These are phyloP conservation scores for Phytophthora meadii DNA, from an alignment of 352 stramenopile species.

Conservation along the genomic window DNA sequence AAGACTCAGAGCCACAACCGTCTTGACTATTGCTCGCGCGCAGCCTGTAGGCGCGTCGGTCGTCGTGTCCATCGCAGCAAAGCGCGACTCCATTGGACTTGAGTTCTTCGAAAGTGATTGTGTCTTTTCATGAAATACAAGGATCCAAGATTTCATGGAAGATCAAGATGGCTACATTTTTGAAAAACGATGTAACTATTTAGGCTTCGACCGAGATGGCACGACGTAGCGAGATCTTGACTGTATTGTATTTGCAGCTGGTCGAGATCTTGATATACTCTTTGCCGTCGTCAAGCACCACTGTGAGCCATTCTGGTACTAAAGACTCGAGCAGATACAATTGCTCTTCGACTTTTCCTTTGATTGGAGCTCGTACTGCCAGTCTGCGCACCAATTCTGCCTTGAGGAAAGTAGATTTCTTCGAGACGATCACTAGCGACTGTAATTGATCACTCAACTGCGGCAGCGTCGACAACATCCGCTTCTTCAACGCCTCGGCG, in stretches of 20 bases:
- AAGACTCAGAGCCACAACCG: conserved; percentile 35
- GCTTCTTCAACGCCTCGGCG: conserved; percentile 48
- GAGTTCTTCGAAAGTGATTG: conserved; percentile 25
- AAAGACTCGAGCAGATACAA: conserved; percentile 71
- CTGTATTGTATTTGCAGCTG: conserved; percentile 69
- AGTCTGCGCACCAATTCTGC: conserved; percentile 55
- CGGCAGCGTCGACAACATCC: conserved; percentile 67
- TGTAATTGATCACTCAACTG: conserved; percentile 81
- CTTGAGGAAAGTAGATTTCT: conserved; percentile 69
- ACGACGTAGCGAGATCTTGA: conserved; percentile 65
- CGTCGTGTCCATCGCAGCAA: conserved; percentile 44
- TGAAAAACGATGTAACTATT: background rate
- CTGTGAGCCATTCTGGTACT: conserved; percentile 79
- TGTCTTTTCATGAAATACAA: conserved; percentile 23
- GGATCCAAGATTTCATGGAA: conserved; percentile 31
- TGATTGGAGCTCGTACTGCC: conserved; percentile 50
- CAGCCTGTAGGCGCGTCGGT: conserved; percentile 20
- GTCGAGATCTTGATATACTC: conserved; percentile 71
- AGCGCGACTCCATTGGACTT: conserved; percentile 34
- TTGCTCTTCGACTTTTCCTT: conserved; percentile 70
- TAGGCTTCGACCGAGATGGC: conserved; percentile 45
- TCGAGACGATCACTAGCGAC: conserved; percentile 68
- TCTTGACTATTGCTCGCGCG: conserved; percentile 30
- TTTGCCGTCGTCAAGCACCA: conserved; percentile 67
- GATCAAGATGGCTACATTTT: conserved; percentile 9